Conservation (phyloP, 1,139 yeast species). For the Scheffersomyces illinoinensis region DNA sequence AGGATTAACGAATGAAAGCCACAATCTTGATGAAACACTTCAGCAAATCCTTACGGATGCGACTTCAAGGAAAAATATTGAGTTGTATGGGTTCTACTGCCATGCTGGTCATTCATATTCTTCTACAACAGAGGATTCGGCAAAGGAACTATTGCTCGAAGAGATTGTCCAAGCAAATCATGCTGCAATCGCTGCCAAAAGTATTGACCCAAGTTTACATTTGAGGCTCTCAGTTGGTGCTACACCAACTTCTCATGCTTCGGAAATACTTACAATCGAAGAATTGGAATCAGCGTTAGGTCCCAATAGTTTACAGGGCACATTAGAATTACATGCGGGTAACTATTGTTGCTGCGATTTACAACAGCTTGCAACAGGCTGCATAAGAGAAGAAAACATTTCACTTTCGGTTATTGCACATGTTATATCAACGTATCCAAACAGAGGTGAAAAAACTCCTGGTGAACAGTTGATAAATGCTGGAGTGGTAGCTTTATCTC, state of each 20-base stretch:
- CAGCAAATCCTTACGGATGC: conserved; percentile 20
- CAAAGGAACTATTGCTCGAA: conserved; percentile 47
- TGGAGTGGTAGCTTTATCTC: conserved; percentile 69
- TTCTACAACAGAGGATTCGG: conserved; percentile 46
- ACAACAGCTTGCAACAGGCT: conserved; percentile 72
- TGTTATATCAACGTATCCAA: conserved; percentile 59
- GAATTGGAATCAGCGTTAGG: conserved; percentile 14
- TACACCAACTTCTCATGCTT: conserved; percentile 76
- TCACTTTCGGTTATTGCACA: conserved; percentile 64
- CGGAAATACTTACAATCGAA: conserved; percentile 29
- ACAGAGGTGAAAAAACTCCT: conserved; percentile 44
- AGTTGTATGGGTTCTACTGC: conserved; percentile 68
- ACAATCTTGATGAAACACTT: conserved; percentile 29
- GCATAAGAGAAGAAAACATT: conserved; percentile 48
- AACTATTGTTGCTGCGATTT: conserved; percentile 73
- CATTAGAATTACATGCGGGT: conserved; percentile 76
- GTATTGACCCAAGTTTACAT: conserved; percentile 23
- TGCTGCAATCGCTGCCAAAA: conserved; percentile 49
- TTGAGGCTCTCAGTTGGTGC: conserved; percentile 69
- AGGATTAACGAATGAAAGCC: conserved; percentile 45
- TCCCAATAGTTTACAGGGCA: conserved; percentile 32
- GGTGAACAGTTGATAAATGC: conserved; percentile 71
- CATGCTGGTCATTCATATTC: conserved; percentile 80
- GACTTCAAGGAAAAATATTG: conserved; percentile 29
- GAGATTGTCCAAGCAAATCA: conserved; percentile 58